These are phyloP conservation scores for Fraxinus angustifolia DNA, from an alignment of 305 asterid species.

Conservation along the genomic window DNA sequence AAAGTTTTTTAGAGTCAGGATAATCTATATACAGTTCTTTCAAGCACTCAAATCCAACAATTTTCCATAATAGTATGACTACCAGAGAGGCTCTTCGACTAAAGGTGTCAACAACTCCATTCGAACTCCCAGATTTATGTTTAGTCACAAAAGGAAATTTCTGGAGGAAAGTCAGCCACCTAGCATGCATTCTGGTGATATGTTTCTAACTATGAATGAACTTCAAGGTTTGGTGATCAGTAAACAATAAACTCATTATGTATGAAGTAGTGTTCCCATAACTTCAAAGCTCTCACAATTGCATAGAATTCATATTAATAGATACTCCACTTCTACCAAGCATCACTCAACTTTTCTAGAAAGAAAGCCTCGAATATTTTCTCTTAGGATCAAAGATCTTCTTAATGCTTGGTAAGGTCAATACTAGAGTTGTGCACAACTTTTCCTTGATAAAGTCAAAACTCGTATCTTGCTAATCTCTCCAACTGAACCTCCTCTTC, in stretches of 20 bases:
- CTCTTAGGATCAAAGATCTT: neutral
- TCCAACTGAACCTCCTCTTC: neutral
- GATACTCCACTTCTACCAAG: too few relatives aligned
- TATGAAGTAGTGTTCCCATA: too few relatives aligned
- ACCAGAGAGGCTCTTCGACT: neutral
- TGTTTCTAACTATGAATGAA: neutral
- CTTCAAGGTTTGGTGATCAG: neutral
- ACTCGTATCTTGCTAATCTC: neutral
- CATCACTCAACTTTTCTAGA: too few relatives aligned
- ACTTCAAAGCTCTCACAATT: too few relatives aligned
- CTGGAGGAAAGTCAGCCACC: neutral
- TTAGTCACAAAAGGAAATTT: neutral
- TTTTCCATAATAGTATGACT: neutral
- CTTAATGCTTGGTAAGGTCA: neutral
- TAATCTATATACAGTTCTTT: neutral
- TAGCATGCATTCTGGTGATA: neutral
- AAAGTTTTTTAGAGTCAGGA: neutral
- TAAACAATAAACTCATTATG: too few relatives aligned
- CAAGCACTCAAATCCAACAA: neutral
- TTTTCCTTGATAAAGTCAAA: neutral
- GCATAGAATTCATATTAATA: too few relatives aligned
- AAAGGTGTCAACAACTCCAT: neutral
- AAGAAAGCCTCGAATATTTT: neutral
- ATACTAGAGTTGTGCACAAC: neutral
- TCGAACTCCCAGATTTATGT: neutral